Percentiles rank a stretch among this genome's conserved stretches.
Conservation (phyloP, 495 filamentous ascomycete genomes). For the Amniculicola lignicola region DNA sequence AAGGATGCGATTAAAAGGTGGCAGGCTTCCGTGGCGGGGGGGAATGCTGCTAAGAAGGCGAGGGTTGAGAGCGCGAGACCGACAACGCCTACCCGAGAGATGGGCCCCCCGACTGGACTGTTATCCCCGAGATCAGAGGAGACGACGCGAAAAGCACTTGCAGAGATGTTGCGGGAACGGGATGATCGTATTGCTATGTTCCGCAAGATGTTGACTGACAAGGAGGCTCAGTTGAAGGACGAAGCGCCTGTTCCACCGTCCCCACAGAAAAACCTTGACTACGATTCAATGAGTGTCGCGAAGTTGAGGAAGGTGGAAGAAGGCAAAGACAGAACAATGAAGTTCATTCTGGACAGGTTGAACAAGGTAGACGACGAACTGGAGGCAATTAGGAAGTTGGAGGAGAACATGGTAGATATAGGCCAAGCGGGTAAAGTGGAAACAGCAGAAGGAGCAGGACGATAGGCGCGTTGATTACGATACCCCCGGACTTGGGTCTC, state of each 20-base stretch:
- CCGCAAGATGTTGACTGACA: conserved; percentile 41
- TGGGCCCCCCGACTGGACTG: too few species aligned
- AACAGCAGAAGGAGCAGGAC: not conserved
- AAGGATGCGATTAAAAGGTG: conserved; percentile 40
- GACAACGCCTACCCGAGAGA: too few species aligned
- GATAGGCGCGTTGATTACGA: too few species aligned
- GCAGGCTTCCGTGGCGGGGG: conserved; percentile 24
- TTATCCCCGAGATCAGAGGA: too few species aligned
- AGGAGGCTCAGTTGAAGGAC: conserved; percentile 25
- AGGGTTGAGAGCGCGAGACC: too few species aligned
- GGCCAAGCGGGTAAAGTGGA: conserved; percentile 26
- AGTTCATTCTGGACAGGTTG: conserved; percentile 45
- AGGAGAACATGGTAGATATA: conserved; percentile 13
- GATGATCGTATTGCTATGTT: conserved; percentile 44
- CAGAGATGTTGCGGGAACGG: conserved; percentile 36
- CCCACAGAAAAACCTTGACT: conserved; percentile 34
- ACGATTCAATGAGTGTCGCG: conserved; percentile 39
- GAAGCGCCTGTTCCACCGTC: conserved; percentile 18
- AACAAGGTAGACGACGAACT: conserved; percentile 42
- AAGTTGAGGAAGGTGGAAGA: conserved; percentile 41
- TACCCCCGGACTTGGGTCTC: not conserved
- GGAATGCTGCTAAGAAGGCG: conserved; percentile 32
- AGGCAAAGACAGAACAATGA: conserved; percentile 46
- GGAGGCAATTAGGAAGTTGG: conserved; percentile 7
- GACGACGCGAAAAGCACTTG: conserved; percentile 32